A percentile compares a stretch with the other conserved stretches of the same genome.
phyloP scores from a whole-genome alignment of 345 rosid genomes.

The Cardamine resedifolia region DNA sequence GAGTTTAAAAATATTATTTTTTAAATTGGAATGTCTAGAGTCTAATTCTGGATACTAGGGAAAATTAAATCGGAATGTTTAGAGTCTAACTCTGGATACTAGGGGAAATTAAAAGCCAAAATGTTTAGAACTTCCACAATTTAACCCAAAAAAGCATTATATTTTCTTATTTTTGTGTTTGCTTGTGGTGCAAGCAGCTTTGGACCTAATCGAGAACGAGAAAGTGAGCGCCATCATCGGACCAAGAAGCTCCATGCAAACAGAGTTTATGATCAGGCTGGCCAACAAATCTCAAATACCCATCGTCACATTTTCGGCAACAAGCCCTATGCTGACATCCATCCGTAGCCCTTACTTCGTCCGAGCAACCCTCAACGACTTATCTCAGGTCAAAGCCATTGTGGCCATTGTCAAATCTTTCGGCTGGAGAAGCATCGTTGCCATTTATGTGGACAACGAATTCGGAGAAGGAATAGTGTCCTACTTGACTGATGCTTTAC shows the following conservation, averaged over 20 bases:
- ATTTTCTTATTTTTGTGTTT: conserved; percentile 4
- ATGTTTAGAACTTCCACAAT: too few species aligned
- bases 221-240: too few species aligned
- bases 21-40: too few species aligned
- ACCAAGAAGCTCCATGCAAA: conserved; percentile 49
- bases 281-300: conserved; percentile 53
- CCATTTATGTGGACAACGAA: conserved; percentile 43
- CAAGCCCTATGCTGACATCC: conserved; percentile 41
- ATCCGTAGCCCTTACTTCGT: conserved; percentile 40
- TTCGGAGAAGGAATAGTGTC: conserved; percentile 48
- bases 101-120: too few species aligned
- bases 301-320: conserved; percentile 46
- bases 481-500: conserved; percentile 42
- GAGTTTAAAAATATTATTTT: too few species aligned
- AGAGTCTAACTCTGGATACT: too few species aligned
- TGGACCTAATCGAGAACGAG: too few species aligned
- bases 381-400: conserved; percentile 49
- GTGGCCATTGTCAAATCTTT: conserved; percentile 37
- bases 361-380: conserved; percentile 44
- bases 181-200: too few species aligned
- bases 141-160: neutral
- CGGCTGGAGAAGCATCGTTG: conserved; percentile 50
- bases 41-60: too few species aligned
- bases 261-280: conserved; percentile 36
- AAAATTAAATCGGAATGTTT: too few species aligned